phyloP scores from a whole-genome alignment of 2,329 filamentous ascomycete species.

The Fusarium mangiferae region DNA sequence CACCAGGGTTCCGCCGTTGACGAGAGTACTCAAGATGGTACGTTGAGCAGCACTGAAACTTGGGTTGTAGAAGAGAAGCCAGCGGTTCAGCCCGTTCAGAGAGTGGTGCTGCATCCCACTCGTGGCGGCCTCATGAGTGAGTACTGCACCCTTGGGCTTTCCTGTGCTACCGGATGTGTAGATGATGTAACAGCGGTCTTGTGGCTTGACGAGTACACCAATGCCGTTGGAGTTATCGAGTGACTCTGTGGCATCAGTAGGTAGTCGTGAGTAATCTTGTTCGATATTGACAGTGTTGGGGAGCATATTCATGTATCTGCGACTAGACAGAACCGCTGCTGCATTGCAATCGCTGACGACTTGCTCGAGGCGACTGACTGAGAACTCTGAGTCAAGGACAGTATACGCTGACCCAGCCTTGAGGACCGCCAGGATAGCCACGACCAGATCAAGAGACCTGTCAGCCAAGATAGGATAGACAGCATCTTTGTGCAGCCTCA shows the following conservation, averaged over 20 bases:
- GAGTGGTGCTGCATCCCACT: constrained; percentile 16
- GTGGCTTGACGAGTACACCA: background rate
- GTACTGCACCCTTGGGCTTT: constrained; percentile 34
- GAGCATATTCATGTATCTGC: background rate
- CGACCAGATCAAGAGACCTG: constrained; percentile 18
- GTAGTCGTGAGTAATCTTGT: background rate
- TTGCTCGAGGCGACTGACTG: constrained; percentile 21
- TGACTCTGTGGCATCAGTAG: fast-evolving
- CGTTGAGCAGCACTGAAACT: constrained; percentile 38
- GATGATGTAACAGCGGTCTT: constrained; percentile 32
- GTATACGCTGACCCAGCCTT: constrained; percentile 39
- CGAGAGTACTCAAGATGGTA: constrained; percentile 30
- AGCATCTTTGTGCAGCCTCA: background rate
- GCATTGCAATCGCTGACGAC: constrained; percentile 26
- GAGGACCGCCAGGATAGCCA: constrained; percentile 35
- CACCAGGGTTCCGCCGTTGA: constrained; percentile 16
- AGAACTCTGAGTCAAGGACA: constrained; percentile 31
- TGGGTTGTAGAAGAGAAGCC: constrained; percentile 40
- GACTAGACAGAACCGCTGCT: background rate
- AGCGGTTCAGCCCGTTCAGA: background rate
- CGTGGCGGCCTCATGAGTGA: constrained; percentile 24
- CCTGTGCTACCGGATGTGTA: constrained; percentile 39
- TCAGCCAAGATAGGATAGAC: constrained; percentile 10
- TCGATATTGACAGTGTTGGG: constrained; percentile 1
- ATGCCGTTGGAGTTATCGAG: background rate